Base-by-base conservation (phyloP, 495 filamentous ascomycete genomes). In the Aspergillus homomorphus region DNA sequence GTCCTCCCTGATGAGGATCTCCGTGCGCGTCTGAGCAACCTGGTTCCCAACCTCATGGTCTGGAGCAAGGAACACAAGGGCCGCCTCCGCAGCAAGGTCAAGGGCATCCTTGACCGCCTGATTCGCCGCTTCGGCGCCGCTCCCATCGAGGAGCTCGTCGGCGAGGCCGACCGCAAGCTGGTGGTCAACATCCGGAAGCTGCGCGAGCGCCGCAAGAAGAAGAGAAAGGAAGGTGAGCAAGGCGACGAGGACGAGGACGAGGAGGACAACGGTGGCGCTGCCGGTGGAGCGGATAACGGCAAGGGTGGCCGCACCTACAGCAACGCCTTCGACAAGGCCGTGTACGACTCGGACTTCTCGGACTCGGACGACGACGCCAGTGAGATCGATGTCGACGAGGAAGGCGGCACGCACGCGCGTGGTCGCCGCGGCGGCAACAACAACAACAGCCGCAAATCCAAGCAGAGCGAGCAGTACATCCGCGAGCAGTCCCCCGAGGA, bases 31-130 rank as follows among this genome's bases (percentile, higher is more conserved):
- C 81, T 98, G 33, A 69, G 74, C 23, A 81, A 84, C 1, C 77
- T 98, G 53, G 82, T 98, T 21, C 89, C 92, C 20, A 95, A 93
- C 70, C 76, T 97, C 10, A 89, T 97, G 86, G 86, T 89, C 19
- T 98, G 94, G 94, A 91, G 88, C 64, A 91, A 96, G 73, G 94
- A 98, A 72, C 95, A 98, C 77, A 97, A 96, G 75, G 91, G 89
- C 16, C 91, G 94, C 66, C 91, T 98, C 70, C 89, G 90, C 60
- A 87, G 90, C 26, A 98, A 97, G 79, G 91, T 98, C 54, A 98
- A 96, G 83, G 91, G 96, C 65, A 96, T 98, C 61, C 72, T 98
- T 26, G 94, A 98, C 74, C 84, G 94, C 26, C 90, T 96, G 78
- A 86, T 97, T 23, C 83, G 94, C 18, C 84, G 92, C 51, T 97